Base-by-base conservation (phyloP, 345 rosid species). In the Euphorbia peplus region DNA sequence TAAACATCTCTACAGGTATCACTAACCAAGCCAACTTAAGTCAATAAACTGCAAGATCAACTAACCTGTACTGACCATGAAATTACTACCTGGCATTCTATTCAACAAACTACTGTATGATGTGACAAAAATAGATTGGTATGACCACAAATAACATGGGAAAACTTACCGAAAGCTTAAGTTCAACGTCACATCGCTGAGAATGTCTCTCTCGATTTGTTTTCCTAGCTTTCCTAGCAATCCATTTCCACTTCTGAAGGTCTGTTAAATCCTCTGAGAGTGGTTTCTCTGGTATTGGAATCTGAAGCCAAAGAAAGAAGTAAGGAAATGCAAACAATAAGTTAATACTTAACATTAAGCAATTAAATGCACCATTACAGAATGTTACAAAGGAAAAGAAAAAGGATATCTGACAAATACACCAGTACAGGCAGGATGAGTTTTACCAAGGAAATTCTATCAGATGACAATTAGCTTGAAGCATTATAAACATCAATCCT, bases 121-220 rank as follows among this genome's bases (percentile, higher is more conserved):
- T 48, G 60, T 60, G 58, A 56, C 47, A 8, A 53, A 6, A 53
- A 73, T 12, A 47, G 32, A 12, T 25, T 46, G 55, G 18, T 25
- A 26, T 65, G 60, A 30, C 22, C 30, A 48, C 54, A 57, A 61
- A 58, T 12, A 39, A 47, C 5, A 70, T 22, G 29, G 18, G 18
- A 41, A 41, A 68, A 55, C 73, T 68, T 72, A 76, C 80, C 21
- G 80, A 76, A 63, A 76, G 80, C 69, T 76, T 76, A 68, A 76
- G 73, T 57, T 76, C 80, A 67, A 70, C 67, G 54, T 76, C 80
- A 30, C 80, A 76, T 60, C 76, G 66, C 64, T 61, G 76, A n/a
- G 80, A 68, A 69, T 76, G 73, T 50, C 76, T 72, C 73, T 76
- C 80, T 39, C 71, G 69, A 41, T 76, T 76, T 63, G 60, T 72